phyloP scores from a whole-genome alignment of 2,329 filamentous ascomycete species.

The Emmonsiellopsis sp. region DNA sequence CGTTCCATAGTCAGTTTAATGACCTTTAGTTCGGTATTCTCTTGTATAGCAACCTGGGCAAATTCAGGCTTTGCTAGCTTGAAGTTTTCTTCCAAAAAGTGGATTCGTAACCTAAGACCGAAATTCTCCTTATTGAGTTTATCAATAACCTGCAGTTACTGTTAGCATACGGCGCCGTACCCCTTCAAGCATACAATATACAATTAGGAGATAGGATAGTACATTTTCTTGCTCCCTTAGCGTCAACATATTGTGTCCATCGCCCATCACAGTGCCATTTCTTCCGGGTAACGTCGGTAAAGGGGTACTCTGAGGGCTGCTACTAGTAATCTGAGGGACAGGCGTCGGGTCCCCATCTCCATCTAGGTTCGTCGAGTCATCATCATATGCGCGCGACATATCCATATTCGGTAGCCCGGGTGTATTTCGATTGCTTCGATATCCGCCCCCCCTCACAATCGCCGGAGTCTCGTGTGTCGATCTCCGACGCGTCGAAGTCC shows the following conservation, averaged over 20 bases:
- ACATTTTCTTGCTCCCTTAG: slow-evolving; percentile 79
- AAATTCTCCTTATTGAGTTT: slow-evolving; percentile 98
- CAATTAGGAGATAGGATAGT: slow-evolving; percentile 10
- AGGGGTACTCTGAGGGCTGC: slow-evolving; percentile 76
- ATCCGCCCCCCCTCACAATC: slow-evolving; percentile 46
- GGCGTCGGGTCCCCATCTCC: slow-evolving; percentile 57
- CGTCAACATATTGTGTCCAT: slow-evolving; percentile 76
- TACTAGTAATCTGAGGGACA: slow-evolving; percentile 64
- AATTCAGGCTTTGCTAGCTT: slow-evolving; percentile 81
- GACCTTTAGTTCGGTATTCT: slow-evolving; percentile 94
- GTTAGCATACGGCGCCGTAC: not conserved
- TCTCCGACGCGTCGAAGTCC: slow-evolving; percentile 51
- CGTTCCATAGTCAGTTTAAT: slow-evolving; percentile 82
- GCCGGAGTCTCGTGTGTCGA: slow-evolving; percentile 59
- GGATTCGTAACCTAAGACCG: slow-evolving; percentile 89
- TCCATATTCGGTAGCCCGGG: slow-evolving; percentile 66
- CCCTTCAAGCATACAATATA: not conserved
- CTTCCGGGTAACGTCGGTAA: slow-evolving; percentile 59
- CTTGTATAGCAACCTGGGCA: slow-evolving; percentile 77
- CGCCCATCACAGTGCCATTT: slow-evolving; percentile 61
- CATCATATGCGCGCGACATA: slow-evolving; percentile 57
- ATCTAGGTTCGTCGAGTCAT: slow-evolving; percentile 51
- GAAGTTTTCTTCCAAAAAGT: slow-evolving; percentile 87
- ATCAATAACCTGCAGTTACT: slow-evolving; percentile 56
- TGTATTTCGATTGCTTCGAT: slow-evolving; percentile 60